Base-by-base conservation (phyloP, 2,329 filamentous ascomycete genomes). In the Aspergillus quadricinctus region DNA sequence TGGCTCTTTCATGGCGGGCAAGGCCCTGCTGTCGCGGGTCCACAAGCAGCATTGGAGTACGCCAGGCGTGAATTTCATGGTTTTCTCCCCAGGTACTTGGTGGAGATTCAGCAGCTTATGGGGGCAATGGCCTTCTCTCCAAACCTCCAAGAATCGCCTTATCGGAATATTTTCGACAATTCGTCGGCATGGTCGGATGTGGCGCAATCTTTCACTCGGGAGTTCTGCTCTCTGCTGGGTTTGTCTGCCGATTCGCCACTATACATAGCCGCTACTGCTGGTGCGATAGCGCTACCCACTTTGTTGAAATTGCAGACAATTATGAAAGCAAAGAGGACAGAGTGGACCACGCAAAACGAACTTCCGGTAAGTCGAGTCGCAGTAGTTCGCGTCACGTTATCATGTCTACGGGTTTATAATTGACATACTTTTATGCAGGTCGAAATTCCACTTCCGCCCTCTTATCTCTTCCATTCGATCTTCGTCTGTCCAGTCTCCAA, bases 401-500 rank as follows among this genome's bases (percentile, higher is more conserved):
- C 48, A 3, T 43, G 23, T 28, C 2, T 23, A 43, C 17, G 9
- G 8, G 1, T n/a, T 17, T 3, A 14, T 48, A 21, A 37, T 57
- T 64, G 50, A 61, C 28, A 17, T 10, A 23, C 58, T 31, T 31
- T 49, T 19, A 9, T 29, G 54, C 28, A 83, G 80, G 83, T 87
- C 46, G 86, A 88, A 72, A 87, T 87, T 17, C 83, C 86, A 0
- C 75, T 88, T 3, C 86, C 86, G 2, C 81, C 81, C 2, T 79
- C 80, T 5, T 88, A 87, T 68, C 79, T 83, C 52, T 99, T 96
- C 78, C 94, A 99, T 73, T 89, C 89, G 55, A 97, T 99, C 69
- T 99, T 99, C 70, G 94, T 99, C 45, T 99, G 94, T 69, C 94
- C 94, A 0, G 94, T 99, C 4, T 92, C 88, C 66, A 97, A 97